Percentiles rank a stretch among this genome's conserved stretches.
Conservation (phyloP, 2,329 filamentous ascomycete species). For the Cercospora janseana region DNA sequence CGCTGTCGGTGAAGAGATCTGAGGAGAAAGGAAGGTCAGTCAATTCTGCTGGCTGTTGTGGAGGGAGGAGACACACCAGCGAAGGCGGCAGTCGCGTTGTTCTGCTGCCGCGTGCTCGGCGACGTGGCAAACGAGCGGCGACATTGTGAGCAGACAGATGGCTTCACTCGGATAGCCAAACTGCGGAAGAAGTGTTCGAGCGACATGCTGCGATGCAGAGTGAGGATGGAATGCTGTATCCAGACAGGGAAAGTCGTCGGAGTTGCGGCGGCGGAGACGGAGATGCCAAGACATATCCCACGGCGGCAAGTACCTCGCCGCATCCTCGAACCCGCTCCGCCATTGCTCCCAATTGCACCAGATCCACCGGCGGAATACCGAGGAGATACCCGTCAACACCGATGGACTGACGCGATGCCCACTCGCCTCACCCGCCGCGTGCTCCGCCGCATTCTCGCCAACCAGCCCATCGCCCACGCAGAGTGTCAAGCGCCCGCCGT, state of each 20-base stretch:
- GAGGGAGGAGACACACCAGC: constrained; percentile 22
- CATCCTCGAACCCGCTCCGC: constrained; percentile 5
- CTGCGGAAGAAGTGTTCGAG: constrained; percentile 32
- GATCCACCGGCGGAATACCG: not conserved
- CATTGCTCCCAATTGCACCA: constrained; percentile 9
- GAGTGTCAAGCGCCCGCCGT: too few relatives aligned
- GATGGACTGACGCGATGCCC: constrained; percentile 49
- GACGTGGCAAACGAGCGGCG: constrained; percentile 29
- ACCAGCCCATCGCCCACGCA: constrained; percentile 49
- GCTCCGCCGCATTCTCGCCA: constrained; percentile 57
- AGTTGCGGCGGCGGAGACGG: constrained; percentile 3
- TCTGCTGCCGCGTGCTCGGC: constrained; percentile 24
- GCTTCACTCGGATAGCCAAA: constrained; percentile 28
- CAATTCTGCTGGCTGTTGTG: not conserved
- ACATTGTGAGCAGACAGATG: constrained; percentile 33
- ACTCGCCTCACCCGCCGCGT: constrained; percentile 61
- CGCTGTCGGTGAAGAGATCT: constrained; percentile 3
- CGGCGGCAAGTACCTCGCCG: not conserved
- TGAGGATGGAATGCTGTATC: not conserved
- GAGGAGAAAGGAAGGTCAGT: not conserved
- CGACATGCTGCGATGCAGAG: constrained; percentile 28
- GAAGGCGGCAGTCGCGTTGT: constrained; percentile 30
- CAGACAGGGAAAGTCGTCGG: constrained; percentile 1
- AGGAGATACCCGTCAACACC: not conserved
- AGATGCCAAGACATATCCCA: constrained; percentile 8